Percentiles rank a stretch among this genome's conserved stretches.
Evolutionary conservation across 768 basidiomycete species (phyloP).

Genomic region (Lentinula guzmanii): DNA sequence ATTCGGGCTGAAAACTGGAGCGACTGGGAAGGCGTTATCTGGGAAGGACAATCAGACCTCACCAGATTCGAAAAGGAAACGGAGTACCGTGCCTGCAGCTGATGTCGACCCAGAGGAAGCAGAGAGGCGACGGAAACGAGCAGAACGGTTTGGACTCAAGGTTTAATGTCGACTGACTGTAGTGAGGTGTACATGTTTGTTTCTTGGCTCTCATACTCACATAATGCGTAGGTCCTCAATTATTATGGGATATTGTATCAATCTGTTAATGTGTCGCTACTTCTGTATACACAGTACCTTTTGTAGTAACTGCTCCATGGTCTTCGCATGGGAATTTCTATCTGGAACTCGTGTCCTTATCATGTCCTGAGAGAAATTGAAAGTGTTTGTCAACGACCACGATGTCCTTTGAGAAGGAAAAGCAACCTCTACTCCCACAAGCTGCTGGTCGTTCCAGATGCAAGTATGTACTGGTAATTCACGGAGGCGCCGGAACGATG

Average conservation of each 20-base stretch:
- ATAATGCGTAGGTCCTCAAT: background rate
- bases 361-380: background rate
- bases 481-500: conserved; percentile 80
- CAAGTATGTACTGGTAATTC: conserved; percentile 50
- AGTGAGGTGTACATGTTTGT: background rate
- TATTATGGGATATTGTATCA: background rate
- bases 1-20: conserved; percentile 32
- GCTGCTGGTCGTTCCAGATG: background rate
- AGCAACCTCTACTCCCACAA: background rate
- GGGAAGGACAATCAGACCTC: conserved; percentile 1
- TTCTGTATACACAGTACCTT: background rate
- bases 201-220: background rate
- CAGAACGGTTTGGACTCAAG: conserved; percentile 50
- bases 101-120: conserved; percentile 52
- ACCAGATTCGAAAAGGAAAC: conserved; percentile 9
- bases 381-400: too few species aligned
- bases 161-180: background rate
- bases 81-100: background rate
- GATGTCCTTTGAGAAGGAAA: background rate
- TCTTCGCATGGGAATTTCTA: background rate
- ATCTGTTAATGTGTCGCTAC: background rate
- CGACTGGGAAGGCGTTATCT: background rate
- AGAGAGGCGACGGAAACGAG: conserved; percentile 54
- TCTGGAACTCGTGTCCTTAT: background rate
- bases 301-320: background rate